These are phyloP conservation scores for Euphrasia confusa DNA, from an alignment of 257 asterid genomes.

Conservation along the genomic window DNA sequence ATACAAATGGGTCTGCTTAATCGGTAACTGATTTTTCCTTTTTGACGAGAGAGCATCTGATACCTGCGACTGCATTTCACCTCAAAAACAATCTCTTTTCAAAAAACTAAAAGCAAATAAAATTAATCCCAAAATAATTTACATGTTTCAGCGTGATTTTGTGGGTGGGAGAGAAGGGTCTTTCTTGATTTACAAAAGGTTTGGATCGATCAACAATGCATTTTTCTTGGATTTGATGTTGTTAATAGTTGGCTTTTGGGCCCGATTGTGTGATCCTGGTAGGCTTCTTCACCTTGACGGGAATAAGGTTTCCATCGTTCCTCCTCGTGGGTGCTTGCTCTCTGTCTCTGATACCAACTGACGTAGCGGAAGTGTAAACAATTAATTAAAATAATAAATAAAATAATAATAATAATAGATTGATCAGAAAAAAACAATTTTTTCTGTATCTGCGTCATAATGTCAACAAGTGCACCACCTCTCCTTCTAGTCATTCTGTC, in stretches of 20 bases:
- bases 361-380: no score
- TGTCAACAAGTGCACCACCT: constrained; percentile 38
- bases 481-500: constrained; percentile 49
- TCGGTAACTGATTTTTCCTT: constrained; percentile 44
- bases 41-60: constrained; percentile 39
- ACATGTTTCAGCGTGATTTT: constrained; percentile 55
- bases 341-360: no score
- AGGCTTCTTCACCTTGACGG: constrained; percentile 50
- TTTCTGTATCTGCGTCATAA: constrained; percentile 47
- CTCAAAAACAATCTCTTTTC: neutral
- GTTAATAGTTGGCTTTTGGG: constrained; percentile 4
- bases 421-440: no score
- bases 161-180: constrained; percentile 40
- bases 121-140: no score
- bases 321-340: constrained; percentile 9
- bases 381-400: no score
- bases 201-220: constrained; percentile 48
- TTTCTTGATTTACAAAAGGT: constrained; percentile 48
- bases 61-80: constrained; percentile 28
- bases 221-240: constrained; percentile 35
- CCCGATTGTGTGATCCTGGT: constrained; percentile 17
- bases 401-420: no score
- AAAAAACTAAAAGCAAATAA: no score
- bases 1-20: constrained; percentile 52
- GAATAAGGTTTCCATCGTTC: constrained; percentile 38